Evolutionary conservation across 2,329 filamentous ascomycete species (phyloP).

Genomic region (Stemphylium beticola): DNA sequence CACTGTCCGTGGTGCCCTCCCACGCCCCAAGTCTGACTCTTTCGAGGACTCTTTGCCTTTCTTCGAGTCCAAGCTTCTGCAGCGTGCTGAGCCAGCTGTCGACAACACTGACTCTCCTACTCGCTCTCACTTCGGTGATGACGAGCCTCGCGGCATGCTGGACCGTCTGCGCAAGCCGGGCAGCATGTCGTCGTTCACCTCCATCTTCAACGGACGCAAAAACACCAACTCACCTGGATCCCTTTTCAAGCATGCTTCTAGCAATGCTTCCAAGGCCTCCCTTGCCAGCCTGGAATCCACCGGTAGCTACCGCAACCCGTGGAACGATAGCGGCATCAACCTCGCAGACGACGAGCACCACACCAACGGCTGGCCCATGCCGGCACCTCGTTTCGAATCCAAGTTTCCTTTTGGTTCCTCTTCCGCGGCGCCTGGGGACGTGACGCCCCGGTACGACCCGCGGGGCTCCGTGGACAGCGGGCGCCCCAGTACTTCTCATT

Average conservation of each 20-base stretch:
- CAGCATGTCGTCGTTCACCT: conserved; percentile 91
- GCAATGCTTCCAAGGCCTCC: conserved; percentile 92
- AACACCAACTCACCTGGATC: conserved; percentile 79
- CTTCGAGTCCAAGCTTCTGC: conserved; percentile 95
- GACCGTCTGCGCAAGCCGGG: conserved; percentile 93
- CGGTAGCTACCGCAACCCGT: conserved; percentile 94
- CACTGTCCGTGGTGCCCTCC: conserved; percentile 91
- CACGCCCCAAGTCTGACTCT: conserved; percentile 97
- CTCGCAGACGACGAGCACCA: conserved; percentile 78
- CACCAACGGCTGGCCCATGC: conserved; percentile 48
- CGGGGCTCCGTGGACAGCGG: conserved; percentile 89
- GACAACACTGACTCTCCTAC: conserved; percentile 86
- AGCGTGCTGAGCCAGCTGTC: conserved; percentile 81
- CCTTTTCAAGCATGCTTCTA: conserved; percentile 86
- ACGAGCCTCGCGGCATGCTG: conserved; percentile 79
- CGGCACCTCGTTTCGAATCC: conserved; percentile 57
- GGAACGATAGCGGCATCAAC: conserved; percentile 98
- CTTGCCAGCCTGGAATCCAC: conserved; percentile 95
- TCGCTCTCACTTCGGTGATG: conserved; percentile 81
- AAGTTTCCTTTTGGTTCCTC: conserved; percentile 67
- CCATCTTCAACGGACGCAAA: conserved; percentile 95
- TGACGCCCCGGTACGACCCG: conserved; percentile 81
- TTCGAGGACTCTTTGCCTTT: conserved; percentile 97
- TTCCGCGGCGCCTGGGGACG: conserved; percentile 70
- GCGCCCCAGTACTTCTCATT: conserved; percentile 92